phyloP scores from a whole-genome alignment of 805 yeast species.

The Cyberlindnera xylosilytica region DNA sequence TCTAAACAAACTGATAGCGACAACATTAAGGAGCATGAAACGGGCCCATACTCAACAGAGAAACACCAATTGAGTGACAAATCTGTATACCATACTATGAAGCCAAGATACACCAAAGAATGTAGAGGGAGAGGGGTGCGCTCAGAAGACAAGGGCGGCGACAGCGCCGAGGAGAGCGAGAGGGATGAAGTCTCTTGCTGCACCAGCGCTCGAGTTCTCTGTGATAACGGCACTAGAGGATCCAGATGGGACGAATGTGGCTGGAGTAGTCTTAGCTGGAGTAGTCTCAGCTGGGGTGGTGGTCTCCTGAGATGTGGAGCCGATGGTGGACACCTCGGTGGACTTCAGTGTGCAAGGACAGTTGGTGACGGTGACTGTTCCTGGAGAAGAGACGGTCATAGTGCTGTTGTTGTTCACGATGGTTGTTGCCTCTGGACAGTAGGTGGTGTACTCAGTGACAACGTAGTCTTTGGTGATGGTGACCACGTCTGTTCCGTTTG shows the following conservation, averaged over 20 bases:
- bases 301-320: not conserved
- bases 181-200: not conserved
- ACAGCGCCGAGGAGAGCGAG: not conserved
- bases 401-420: conserved; percentile 63
- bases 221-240: not conserved
- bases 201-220: not conserved
- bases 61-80: no score
- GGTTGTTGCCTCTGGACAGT: conserved; percentile 77
- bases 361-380: conserved; percentile 83
- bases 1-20: no score
- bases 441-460: conserved; percentile 58
- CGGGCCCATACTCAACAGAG: no score
- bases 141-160: not conserved
- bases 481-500: conserved; percentile 17
- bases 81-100: no score
- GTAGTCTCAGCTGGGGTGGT: not conserved
- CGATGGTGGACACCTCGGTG: conserved; percentile 12
- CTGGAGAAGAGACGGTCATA: conserved; percentile 71
- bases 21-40: no score
- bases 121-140: no score
- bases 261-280: no score
- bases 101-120: no score
- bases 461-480: conserved; percentile 18
- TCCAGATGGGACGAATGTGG: not conserved
- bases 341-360: conserved; percentile 74